These are phyloP conservation scores for Cardamine chenopodiifolia DNA, from an alignment of 345 rosid species.

Conservation along the genomic window DNA sequence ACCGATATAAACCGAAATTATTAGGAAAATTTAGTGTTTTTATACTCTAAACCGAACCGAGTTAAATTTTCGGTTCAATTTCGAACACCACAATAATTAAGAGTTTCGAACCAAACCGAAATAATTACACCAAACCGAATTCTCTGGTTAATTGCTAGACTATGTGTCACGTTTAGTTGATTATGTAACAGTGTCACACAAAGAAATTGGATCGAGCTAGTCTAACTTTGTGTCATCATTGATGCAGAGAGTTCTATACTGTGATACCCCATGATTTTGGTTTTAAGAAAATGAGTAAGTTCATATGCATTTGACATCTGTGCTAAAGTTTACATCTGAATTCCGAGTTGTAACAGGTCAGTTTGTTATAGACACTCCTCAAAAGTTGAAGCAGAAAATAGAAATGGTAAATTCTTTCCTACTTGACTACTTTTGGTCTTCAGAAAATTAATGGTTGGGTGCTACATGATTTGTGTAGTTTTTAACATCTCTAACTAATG, in stretches of 20 bases:
- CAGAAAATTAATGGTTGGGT: background rate
- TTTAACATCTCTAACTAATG: conserved; percentile 32
- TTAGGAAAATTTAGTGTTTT: too few relatives aligned
- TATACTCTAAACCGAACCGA: too few relatives aligned
- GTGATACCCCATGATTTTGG: conserved; percentile 93
- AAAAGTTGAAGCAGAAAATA: conserved; percentile 77
- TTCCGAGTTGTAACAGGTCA: conserved; percentile 61
- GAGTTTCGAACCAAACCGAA: too few relatives aligned
- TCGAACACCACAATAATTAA: too few relatives aligned
- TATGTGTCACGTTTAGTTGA: background rate
- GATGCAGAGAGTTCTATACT: conserved; percentile 84
- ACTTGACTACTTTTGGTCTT: conserved; percentile 22
- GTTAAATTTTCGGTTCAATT: too few relatives aligned
- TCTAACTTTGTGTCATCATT: conserved; percentile 27
- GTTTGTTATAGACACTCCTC: conserved; percentile 83
- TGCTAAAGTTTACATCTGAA: conserved; percentile 12
- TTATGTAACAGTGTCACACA: background rate
- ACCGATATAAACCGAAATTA: too few relatives aligned
- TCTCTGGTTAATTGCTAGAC: conserved; percentile 24
- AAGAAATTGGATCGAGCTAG: background rate
- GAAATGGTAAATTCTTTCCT: conserved; percentile 67
- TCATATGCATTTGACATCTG: conserved; percentile 16
- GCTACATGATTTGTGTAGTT: background rate
- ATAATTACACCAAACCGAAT: too few relatives aligned
- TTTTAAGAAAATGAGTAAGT: conserved; percentile 82